Conservation (phyloP, 2,329 filamentous ascomycete species). For the Fusarium nisikadoi region DNA sequence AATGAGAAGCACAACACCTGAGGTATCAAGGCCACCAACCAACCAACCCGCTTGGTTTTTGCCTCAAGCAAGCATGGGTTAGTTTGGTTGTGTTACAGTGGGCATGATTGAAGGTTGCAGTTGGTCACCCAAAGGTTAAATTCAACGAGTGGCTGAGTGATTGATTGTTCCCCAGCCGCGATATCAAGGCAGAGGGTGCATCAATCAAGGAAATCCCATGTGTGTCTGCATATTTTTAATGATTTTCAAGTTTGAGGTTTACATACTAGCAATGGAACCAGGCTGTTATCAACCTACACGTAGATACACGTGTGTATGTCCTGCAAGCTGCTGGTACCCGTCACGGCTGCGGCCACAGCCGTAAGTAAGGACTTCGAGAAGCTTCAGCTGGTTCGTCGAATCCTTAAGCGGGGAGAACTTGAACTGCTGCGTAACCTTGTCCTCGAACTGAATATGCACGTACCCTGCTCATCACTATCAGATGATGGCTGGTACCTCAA, state of each 20-base stretch:
- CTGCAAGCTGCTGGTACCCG: slow-evolving; percentile 34
- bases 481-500: background rate
- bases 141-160: background rate
- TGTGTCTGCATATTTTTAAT: background rate
- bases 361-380: slow-evolving; percentile 17
- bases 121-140: slow-evolving; percentile 7
- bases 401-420: slow-evolving; percentile 13
- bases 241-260: slow-evolving; percentile 7
- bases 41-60: background rate
- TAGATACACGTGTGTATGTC: slow-evolving; percentile 16
- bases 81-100: slow-evolving; percentile 11
- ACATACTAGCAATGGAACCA: background rate
- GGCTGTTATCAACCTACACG: slow-evolving; percentile 19
- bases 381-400: slow-evolving; percentile 23
- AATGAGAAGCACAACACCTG: slow-evolving; percentile 1
- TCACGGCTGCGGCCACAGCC: slow-evolving; percentile 26
- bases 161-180: background rate
- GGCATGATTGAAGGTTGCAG: slow-evolving; percentile 16
- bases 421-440: slow-evolving; percentile 23
- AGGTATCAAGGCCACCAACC: background rate
- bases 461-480: slow-evolving; percentile 2
- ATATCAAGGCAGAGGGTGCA: slow-evolving; percentile 23
- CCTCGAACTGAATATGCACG: slow-evolving; percentile 4
- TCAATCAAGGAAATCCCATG: slow-evolving; percentile 12
- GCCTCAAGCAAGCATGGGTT: background rate